Base-by-base conservation (phyloP, 2,329 filamentous ascomycete species). In the Xylariaceae sp. region DNA sequence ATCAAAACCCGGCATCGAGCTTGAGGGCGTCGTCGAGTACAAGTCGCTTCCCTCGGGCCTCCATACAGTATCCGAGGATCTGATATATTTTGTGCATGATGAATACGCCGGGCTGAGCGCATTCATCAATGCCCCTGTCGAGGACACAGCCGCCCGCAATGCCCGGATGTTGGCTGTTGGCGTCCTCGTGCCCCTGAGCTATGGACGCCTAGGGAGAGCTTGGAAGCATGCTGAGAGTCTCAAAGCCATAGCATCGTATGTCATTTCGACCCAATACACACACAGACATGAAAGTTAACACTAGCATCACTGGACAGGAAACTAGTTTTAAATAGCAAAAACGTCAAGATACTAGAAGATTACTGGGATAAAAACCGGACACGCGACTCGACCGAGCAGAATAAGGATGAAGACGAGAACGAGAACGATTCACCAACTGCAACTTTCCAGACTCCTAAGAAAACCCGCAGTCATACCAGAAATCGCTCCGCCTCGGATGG, bases 131-230 rank as follows among this genome's bases (percentile, higher is more conserved):
- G 80, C 79, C 53, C 85, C 86, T 3, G 90, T 88, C 39, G 82
- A 85, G 12, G 86, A 88, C 56, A 80, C 79, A 49, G 82, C 80
- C 42, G 81, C 88, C 42, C 85, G 93, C 49, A 88, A 95, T 73
- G 93, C 93, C 40, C 82, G 86, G 57, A 96, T 98, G 82, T 83
- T 96, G 52, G 87, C 92, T 12, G 89, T 97, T 1, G 93, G 93
- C 33, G 80, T 92, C 22, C 71, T 98, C 55, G 90, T 97, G 2
- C 88, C 89, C 6, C 67, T 95, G 41, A 92, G 85, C 62, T 86
- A 87, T 60, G 92, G 92, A 20, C 79, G 90, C 44, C 72, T 97
- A 19, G 93, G 93, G 4, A 81, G 91, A 53, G 86, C 85, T 42
- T 98, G 93, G 93, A 80, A 85, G 55, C 90, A 96, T 69, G 90